Evolutionary conservation across 495 filamentous ascomycete species (phyloP), one percentile per base, ranked within the genome.

Genomic region (Haplographium delicatum): DNA sequence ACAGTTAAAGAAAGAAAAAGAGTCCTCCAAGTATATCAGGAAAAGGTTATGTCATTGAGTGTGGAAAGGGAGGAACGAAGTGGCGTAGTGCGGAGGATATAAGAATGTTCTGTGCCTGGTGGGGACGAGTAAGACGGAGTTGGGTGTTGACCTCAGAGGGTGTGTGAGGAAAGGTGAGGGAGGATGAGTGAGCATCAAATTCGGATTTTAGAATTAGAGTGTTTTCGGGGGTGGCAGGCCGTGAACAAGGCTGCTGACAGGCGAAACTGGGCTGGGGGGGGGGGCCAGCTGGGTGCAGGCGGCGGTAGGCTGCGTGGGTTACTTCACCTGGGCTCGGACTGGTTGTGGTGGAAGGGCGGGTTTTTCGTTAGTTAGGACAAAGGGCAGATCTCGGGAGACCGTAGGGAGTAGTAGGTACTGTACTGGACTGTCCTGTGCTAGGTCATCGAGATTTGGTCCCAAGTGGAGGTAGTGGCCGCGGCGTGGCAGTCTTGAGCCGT

Each of bases 31-130:
- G 22, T n/a, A 28, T 2, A 10, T 20, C 15, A 38, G 9, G 23
- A 33, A 44, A 37, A 27, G 25, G 22, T 44, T 54, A 53, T 47
- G 27, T 53, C 55, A 58, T 58, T 41, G 50, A 50, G 47, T 19
- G n/a, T n/a, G n/a, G n/a, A n/a, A n/a, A n/a, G n/a, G n/a, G n/a
- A n/a, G n/a, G n/a, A n/a, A n/a, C n/a, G n/a, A n/a, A n/a, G n/a
- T n/a, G n/a, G n/a, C n/a, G n/a, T n/a, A n/a, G n/a, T n/a, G n/a
- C 25, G 26, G 16, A 44, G 13, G 24, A 15, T 44, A 44, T 31
- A 44, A 16, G 19, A 2, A n/a, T n/a, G n/a, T n/a, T n/a, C n/a
- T n/a, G 42, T 22, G 25, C 11, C 25, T 31, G 26, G n/a, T n/a
- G n/a, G n/a, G 26, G 15, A 6, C 9, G 0, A 3, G 25, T 44